These are phyloP conservation scores for Ustilago nuda DNA, from an alignment of 1,284 basidiomycete genomes.

Conservation along the genomic window DNA sequence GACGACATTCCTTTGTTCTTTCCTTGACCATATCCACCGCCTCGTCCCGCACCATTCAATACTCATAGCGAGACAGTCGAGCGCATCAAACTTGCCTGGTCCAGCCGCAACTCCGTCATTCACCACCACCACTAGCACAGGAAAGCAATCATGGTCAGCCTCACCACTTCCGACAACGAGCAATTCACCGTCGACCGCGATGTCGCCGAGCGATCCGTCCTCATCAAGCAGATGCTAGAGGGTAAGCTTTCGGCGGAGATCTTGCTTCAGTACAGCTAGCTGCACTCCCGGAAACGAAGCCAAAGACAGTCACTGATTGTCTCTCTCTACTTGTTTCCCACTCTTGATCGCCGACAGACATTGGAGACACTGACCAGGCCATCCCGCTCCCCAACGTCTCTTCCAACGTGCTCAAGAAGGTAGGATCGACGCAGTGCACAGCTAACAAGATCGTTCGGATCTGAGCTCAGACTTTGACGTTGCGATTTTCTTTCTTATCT, in stretches of 20 bases:
- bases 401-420: conserved; percentile 95
- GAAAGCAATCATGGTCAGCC: conserved; percentile 55
- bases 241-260: conserved; percentile 73
- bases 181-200: conserved; percentile 93
- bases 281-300: not conserved
- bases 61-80: not conserved
- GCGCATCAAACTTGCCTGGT: not conserved
- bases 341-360: conserved; percentile 37
- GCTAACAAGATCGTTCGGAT: not conserved
- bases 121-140: not conserved
- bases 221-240: conserved; percentile 99
- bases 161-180: conserved; percentile 87
- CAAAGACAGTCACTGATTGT: not conserved
- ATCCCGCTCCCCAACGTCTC: conserved; percentile 98
- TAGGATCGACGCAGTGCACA: conserved; percentile 64
- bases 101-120: not conserved
- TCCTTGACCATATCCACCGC: not conserved
- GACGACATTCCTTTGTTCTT: not conserved
- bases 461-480: not conserved
- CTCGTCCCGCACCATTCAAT: not conserved
- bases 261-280: not conserved
- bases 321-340: not conserved
- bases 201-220: conserved; percentile 91
- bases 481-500: not conserved
- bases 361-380: conserved; percentile 74